Conservation (phyloP, 2,329 filamentous ascomycete species). For the Neurospora sp. region DNA sequence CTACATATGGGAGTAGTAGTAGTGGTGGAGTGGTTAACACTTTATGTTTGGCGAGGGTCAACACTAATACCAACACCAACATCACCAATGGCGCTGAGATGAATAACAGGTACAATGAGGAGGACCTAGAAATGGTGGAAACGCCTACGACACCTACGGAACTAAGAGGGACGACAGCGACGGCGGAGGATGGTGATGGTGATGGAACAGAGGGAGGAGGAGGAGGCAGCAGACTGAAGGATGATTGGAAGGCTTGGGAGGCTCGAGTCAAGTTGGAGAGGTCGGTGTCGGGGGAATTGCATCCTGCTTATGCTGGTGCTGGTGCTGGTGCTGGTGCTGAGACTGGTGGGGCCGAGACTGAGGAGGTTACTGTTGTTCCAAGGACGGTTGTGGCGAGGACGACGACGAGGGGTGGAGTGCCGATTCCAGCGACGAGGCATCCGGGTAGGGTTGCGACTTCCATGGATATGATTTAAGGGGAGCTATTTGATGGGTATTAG, state of each 20-base stretch:
- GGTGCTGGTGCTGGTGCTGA: neutral
- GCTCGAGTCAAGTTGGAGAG: slow-evolving; percentile 20
- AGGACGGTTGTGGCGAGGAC: neutral
- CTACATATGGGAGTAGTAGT: neutral
- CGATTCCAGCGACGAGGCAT: neutral
- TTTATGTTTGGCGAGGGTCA: neutral
- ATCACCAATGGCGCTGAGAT: too few species aligned
- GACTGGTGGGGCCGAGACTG: neutral
- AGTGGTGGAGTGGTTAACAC: neutral
- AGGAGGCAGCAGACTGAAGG: slow-evolving; percentile 11
- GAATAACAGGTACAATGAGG: slow-evolving; percentile 1
- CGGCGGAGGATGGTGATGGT: slow-evolving; percentile 8
- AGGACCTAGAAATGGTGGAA: neutral
- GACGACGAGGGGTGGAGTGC: neutral
- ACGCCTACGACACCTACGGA: neutral
- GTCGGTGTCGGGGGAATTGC: slow-evolving; percentile 13
- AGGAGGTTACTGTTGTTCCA: neutral
- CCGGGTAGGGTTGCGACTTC: neutral
- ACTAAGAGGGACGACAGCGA: slow-evolving; percentile 3
- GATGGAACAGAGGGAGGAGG: too few species aligned
- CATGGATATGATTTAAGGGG: neutral
- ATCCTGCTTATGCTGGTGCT: slow-evolving; percentile 17
- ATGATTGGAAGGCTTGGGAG: slow-evolving; percentile 30
- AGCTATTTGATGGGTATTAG: neutral
- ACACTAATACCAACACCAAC: neutral